phyloP scores from a whole-genome alignment of 192 early-diverging fungal species.

The Coemansia sp. region DNA sequence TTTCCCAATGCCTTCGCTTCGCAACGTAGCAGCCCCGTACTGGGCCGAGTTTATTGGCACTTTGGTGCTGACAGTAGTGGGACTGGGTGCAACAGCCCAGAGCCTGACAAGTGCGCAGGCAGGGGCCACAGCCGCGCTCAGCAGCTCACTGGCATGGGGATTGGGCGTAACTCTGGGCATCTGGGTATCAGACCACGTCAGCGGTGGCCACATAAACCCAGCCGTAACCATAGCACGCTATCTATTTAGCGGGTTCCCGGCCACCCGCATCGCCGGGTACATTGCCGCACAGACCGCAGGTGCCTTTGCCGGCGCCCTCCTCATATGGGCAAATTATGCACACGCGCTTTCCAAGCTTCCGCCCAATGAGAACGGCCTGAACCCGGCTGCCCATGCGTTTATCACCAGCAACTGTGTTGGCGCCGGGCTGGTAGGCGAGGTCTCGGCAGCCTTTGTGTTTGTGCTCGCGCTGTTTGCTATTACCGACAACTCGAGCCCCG shows the following conservation, averaged over 20 bases:
- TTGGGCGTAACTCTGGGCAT: conserved; percentile 30
- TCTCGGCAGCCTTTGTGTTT: conserved; percentile 60
- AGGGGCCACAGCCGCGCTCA: conserved; percentile 16
- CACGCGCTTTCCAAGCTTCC: conserved; percentile 16
- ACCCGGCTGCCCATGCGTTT: conserved; percentile 35
- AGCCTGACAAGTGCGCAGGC: conserved; percentile 8
- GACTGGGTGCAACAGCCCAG: conserved; percentile 32
- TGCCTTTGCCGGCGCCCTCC: conserved; percentile 44
- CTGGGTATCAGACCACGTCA: conserved; percentile 30
- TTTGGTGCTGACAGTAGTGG: conserved; percentile 21
- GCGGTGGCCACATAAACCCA: conserved; percentile 54
- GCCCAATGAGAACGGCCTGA: neutral
- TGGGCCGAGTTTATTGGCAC: conserved; percentile 51
- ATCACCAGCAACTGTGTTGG: conserved; percentile 22
- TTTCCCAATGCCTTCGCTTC: conserved; percentile 20
- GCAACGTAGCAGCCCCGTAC: conserved; percentile 46
- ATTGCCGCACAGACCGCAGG: conserved; percentile 50
- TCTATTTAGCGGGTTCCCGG: conserved; percentile 42
- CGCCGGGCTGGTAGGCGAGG: conserved; percentile 46
- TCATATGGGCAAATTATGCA: conserved; percentile 43
- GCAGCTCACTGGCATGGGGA: conserved; percentile 43
- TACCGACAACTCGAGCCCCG: conserved; percentile 54
- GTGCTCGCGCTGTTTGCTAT: conserved; percentile 57
- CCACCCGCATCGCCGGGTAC: conserved; percentile 35
- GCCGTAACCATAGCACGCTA: conserved; percentile 44